Evolutionary conservation across 2,329 filamentous ascomycete species (phyloP).

Genomic region (Penicillium sp.): DNA sequence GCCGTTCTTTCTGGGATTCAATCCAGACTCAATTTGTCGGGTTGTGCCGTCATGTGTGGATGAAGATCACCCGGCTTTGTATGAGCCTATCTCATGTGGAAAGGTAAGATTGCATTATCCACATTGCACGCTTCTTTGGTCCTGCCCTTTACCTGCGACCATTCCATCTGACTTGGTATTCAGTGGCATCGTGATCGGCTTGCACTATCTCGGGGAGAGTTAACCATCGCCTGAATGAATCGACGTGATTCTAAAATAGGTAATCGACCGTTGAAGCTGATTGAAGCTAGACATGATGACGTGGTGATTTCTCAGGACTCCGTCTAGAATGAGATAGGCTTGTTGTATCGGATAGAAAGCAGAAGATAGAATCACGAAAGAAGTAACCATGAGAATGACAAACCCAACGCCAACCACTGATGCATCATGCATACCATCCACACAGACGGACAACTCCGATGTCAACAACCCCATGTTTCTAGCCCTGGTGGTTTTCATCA

Average conservation of each 20-base stretch:
- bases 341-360: neutral
- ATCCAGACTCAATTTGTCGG: slow-evolving; percentile 45
- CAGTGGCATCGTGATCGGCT: slow-evolving; percentile 27
- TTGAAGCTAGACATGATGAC: no score
- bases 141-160: no score
- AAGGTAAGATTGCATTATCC: slow-evolving; percentile 26
- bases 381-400: no score
- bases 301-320: neutral
- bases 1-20: slow-evolving; percentile 58
- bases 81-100: slow-evolving; percentile 53
- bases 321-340: neutral
- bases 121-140: neutral
- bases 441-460: no score
- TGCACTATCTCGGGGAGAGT: slow-evolving; percentile 11
- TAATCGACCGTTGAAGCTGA: no score
- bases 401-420: no score
- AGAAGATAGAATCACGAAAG: no score
- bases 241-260: no score
- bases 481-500: no score
- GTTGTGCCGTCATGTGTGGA: slow-evolving; percentile 51
- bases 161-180: neutral
- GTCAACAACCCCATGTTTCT: no score
- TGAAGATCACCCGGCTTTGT: slow-evolving; percentile 48
- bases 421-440: no score
- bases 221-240: no score